phyloP scores from a whole-genome alignment of 805 yeast species.

The Starmerella davenportii region DNA sequence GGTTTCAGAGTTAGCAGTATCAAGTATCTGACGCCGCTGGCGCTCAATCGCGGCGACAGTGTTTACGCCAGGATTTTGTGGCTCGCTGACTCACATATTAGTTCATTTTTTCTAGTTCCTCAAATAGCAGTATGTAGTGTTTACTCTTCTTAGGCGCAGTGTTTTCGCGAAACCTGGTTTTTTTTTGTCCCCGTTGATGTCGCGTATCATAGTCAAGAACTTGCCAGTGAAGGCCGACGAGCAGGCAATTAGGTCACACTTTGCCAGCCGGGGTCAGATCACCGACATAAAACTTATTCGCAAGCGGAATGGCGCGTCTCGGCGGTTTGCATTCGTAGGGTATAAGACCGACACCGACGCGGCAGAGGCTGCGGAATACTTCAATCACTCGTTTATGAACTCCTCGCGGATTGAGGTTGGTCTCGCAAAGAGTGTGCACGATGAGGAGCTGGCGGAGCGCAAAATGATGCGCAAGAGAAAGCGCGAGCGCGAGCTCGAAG shows the following conservation, averaged over 20 bases:
- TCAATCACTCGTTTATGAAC: slow-evolving; percentile 62
- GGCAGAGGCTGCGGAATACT: slow-evolving; percentile 53
- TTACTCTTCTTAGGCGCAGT: no score
- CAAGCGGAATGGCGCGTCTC: slow-evolving; percentile 65
- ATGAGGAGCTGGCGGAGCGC: slow-evolving; percentile 38
- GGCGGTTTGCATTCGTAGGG: slow-evolving; percentile 89
- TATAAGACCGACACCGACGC: slow-evolving; percentile 62
- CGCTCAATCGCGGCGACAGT: no score
- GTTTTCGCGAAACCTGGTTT: no score
- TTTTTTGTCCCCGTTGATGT: slow-evolving; percentile 22
- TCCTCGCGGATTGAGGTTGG: slow-evolving; percentile 66
- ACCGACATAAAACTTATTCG: slow-evolving; percentile 80
- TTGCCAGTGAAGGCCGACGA: slow-evolving; percentile 66
- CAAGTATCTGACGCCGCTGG: no score
- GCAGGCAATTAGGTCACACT: slow-evolving; percentile 49
- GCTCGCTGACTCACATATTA: no score
- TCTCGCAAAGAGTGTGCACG: slow-evolving; percentile 70
- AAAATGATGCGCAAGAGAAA: slow-evolving; percentile 28
- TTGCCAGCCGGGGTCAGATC: slow-evolving; percentile 40
- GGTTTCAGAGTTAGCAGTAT: no score
- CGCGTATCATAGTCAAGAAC: slow-evolving; percentile 83
- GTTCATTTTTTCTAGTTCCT: no score
- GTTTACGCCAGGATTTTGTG: no score
- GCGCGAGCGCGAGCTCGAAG: slow-evolving; percentile 15
- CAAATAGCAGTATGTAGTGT: no score